Percentiles rank a stretch among this genome's conserved stretches.
phyloP scores from a whole-genome alignment of 1,139 yeast species.

The Candida albicans region DNA sequence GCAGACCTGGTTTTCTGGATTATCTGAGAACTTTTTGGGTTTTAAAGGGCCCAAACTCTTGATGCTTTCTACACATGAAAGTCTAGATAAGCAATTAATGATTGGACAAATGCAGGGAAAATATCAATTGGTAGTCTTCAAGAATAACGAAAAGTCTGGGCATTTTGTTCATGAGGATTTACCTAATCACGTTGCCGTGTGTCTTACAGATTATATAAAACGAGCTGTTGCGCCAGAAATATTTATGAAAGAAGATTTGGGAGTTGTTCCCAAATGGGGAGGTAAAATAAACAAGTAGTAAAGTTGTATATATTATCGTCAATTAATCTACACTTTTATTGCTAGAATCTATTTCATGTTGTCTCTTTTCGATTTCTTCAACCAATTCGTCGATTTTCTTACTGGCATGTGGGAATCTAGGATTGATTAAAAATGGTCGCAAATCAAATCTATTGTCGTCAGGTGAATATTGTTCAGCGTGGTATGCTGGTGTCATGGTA shows the following conservation, averaged over 20 bases:
- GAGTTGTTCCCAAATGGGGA: conserved; percentile 53
- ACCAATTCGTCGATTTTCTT: conserved; percentile 83
- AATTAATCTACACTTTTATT: conserved; percentile 32
- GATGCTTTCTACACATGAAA: conserved; percentile 87
- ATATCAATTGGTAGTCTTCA: conserved; percentile 83
- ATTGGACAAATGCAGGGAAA: conserved; percentile 98
- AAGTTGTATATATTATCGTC: background rate
- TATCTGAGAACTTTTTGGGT: conserved; percentile 63
- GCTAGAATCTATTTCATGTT: conserved; percentile 24
- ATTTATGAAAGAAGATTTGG: conserved; percentile 38
- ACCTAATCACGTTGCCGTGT: conserved; percentile 64
- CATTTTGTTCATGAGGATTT: conserved; percentile 93
- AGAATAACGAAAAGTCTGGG: conserved; percentile 59
- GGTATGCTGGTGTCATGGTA: conserved; percentile 92
- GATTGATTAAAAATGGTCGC: conserved; percentile 89
- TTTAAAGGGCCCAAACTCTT: conserved; percentile 63
- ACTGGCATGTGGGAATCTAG: conserved; percentile 89
- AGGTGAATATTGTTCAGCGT: conserved; percentile 96
- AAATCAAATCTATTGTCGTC: conserved; percentile 96
- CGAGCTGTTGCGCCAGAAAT: conserved; percentile 43
- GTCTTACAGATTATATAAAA: conserved; percentile 50
- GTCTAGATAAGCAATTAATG: conserved; percentile 78
- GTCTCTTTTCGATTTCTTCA: conserved; percentile 44
- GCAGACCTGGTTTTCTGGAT: conserved; percentile 75
- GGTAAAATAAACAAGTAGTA: conserved; percentile 36